phyloP scores from a whole-genome alignment of 2,329 filamentous ascomycete species.

The Aspergillus sojae region DNA sequence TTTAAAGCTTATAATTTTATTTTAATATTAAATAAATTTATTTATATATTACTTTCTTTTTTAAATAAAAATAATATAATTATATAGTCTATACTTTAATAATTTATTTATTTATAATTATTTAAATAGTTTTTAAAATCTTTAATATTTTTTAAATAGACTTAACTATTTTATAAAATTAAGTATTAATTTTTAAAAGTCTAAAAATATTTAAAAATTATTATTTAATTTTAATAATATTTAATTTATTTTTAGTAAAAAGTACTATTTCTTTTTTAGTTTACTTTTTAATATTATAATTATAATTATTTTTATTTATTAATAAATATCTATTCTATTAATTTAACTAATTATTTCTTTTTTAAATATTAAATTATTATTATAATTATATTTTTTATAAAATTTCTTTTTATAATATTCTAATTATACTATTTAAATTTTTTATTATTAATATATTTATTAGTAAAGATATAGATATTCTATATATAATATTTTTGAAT shows the following conservation, averaged over 20 bases:
- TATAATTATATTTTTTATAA: not conserved
- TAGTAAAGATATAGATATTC: not conserved
- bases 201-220: not conserved
- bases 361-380: not conserved
- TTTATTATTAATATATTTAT: too few species aligned
- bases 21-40: too few species aligned
- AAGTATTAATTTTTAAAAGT: not conserved
- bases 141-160: not conserved
- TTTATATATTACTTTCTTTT: not conserved
- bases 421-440: too few species aligned
- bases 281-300: too few species aligned
- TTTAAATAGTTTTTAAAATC: not conserved
- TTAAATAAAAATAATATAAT: not conserved
- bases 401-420: too few species aligned
- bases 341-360: too few species aligned
- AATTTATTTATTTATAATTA: not conserved
- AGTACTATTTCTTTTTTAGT: too few species aligned
- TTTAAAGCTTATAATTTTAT: too few species aligned
- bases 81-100: not conserved
- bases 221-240: too few species aligned
- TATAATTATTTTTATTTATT: too few species aligned
- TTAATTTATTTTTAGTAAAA: too few species aligned
- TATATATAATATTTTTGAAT: not conserved
- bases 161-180: not conserved
- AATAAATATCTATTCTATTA: too few species aligned